phyloP scores from a whole-genome alignment of 257 asterid species.

The Apocynum venetum region DNA sequence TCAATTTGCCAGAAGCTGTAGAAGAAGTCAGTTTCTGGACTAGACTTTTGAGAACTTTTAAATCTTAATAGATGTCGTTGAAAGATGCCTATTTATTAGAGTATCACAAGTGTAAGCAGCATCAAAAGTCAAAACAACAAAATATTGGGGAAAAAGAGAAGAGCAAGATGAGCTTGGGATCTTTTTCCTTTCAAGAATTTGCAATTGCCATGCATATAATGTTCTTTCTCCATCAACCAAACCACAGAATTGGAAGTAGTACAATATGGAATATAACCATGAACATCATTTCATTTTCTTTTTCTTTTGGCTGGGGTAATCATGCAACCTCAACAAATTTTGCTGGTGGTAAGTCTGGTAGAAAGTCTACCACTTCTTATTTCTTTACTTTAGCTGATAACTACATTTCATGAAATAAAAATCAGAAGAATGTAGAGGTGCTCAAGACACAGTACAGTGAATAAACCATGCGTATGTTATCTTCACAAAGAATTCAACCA shows the following conservation, averaged over 20 bases:
- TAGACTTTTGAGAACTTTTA: conserved; percentile 29
- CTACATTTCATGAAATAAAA: too few relatives aligned
- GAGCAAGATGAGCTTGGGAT: neutral
- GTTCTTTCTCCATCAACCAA: neutral
- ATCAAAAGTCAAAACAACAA: neutral
- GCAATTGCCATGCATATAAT: neutral
- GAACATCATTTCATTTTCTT: too few relatives aligned
- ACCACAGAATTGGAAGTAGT: neutral
- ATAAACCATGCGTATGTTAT: neutral
- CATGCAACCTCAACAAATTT: too few relatives aligned
- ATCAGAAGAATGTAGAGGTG: too few relatives aligned
- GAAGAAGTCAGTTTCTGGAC: conserved; percentile 34
- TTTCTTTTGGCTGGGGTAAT: too few relatives aligned
- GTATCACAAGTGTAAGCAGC: neutral
- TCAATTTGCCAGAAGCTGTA: conserved; percentile 18
- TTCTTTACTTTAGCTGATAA: too few relatives aligned
- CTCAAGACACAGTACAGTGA: too few relatives aligned
- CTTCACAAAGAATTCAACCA: neutral
- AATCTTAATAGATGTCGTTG: neutral
- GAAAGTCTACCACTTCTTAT: too few relatives aligned
- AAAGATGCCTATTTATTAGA: neutral
- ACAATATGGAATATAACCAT: too few relatives aligned
- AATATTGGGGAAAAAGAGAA: neutral
- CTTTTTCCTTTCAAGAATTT: neutral
- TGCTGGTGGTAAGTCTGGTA: too few relatives aligned